A percentile compares a stretch with the other conserved stretches of the same genome.
phyloP scores from a whole-genome alignment of 768 basidiomycete species.

The Lyophyllum shimeji region DNA sequence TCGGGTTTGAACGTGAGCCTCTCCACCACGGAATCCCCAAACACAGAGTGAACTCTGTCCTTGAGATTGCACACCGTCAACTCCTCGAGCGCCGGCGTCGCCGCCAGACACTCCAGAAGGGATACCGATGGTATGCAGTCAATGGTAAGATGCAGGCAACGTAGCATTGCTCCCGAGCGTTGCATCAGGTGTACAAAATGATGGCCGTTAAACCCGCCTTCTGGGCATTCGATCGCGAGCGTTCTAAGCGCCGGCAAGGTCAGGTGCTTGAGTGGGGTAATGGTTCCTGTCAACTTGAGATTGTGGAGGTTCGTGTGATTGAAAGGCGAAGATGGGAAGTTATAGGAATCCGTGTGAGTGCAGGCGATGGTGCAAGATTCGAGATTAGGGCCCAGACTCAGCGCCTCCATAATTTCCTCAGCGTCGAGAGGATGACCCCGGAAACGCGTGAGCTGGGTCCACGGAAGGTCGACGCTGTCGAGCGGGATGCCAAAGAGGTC shows the following conservation, averaged over 20 bases:
- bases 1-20: not conserved
- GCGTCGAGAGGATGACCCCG: not conserved
- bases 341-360: not conserved
- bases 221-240: not conserved
- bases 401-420: not conserved
- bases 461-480: constrained; percentile 3
- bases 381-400: not conserved
- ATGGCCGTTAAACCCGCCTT: not conserved
- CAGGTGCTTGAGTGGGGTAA: not conserved
- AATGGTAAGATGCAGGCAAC: constrained; percentile 2
- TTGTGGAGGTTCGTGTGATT: not conserved
- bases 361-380: not conserved
- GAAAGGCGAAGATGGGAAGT: not conserved
- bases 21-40: constrained; percentile 1
- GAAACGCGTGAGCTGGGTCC: constrained; percentile 8
- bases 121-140: constrained; percentile 1
- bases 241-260: constrained; percentile 9
- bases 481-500: constrained; percentile 1
- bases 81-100: constrained; percentile 2
- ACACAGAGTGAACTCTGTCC: constrained; percentile 10
- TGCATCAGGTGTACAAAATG: constrained; percentile 4
- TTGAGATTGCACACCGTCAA: constrained; percentile 6
- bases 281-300: not conserved
- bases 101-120: constrained; percentile 7
- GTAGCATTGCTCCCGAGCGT: constrained; percentile 4